These are phyloP conservation scores for Neurospora terricola DNA, from an alignment of 495 filamentous ascomycete species.

Conservation along the genomic window DNA sequence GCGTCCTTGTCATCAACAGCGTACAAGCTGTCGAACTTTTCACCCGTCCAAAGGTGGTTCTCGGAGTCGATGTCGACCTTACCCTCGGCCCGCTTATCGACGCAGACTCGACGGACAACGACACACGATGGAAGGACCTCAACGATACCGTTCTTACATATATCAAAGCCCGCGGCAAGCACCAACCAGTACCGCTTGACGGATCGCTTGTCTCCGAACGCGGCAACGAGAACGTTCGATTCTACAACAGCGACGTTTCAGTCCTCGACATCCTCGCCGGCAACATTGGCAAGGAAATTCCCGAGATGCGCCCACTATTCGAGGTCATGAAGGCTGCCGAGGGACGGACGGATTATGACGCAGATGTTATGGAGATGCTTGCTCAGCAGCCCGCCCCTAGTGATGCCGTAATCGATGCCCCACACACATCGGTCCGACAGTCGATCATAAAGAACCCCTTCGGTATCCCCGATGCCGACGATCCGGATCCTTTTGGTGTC, in stretches of 20 bases:
- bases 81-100: slow-evolving; percentile 72
- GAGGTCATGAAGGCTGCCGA: slow-evolving; percentile 80
- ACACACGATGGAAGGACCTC: slow-evolving; percentile 50
- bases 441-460: slow-evolving; percentile 39
- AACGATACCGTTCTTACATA: slow-evolving; percentile 71
- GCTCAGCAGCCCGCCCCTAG: slow-evolving; percentile 56
- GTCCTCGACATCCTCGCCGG: slow-evolving; percentile 77
- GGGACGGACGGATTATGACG: slow-evolving; percentile 64
- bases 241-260: slow-evolving; percentile 63
- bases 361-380: slow-evolving; percentile 36
- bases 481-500: slow-evolving; percentile 84
- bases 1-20: slow-evolving; percentile 82
- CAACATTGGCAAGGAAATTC: slow-evolving; percentile 60
- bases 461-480: slow-evolving; percentile 65
- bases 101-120: slow-evolving; percentile 63
- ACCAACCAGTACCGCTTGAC: slow-evolving; percentile 71
- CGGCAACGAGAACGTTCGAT: slow-evolving; percentile 79
- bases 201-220: slow-evolving; percentile 79
- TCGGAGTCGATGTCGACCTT: slow-evolving; percentile 70
- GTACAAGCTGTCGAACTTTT: slow-evolving; percentile 71
- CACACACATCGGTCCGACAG: slow-evolving; percentile 20
- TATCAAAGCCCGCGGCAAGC: slow-evolving; percentile 77
- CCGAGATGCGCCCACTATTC: slow-evolving; percentile 53
- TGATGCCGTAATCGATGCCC: slow-evolving; percentile 53
- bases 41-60: slow-evolving; percentile 61